Evolutionary conservation across 2,329 filamentous ascomycete genomes (phyloP), one percentile per base, ranked within the genome.

Genomic region (Ceratocystis eucalypticola): DNA sequence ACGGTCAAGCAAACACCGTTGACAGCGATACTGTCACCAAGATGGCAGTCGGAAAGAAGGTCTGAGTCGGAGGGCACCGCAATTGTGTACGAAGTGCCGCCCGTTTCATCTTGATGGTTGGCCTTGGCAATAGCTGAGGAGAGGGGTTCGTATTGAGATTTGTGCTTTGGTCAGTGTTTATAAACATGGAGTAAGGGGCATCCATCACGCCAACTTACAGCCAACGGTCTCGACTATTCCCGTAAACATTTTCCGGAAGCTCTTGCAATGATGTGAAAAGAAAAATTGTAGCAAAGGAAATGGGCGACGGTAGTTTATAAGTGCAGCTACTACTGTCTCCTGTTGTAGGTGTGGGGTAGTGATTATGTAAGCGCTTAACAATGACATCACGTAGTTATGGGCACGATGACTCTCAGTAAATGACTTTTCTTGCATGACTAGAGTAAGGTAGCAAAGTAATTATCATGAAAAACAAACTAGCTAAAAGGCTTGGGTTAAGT

Each of bases 1-100:
- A 97, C 88, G 12, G 94, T 99, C 64, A 99, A 84, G 76, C 94
- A 99, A 73, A 91, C 92, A 73, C 94, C 94, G 78, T 99, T 99
- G 75, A 99, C 84, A 74, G 87, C 85, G 75, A 99, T 97, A 74
- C 89, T 95, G 80, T 99, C 94, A 70, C 94, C 94, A 28, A 96
- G 80, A 71, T 91, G 86, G 70, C 84, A 88, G 76, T 96, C 94
- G 45, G 79, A 80, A 70, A 99, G 87, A 68, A 99, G 89, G n/a
- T 80, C 79, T 68, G 87, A 87, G 70, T 78, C 78, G 7, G 82
- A 78, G 12, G 80, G 79, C 70, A 92, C 81, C 70, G 84, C 82
- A 76, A 99, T 94, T 70, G 90, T 96, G 72, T 97, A 82, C 55
- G 91, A 94, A 64, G 92, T 96, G 72, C 94, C 93, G 74, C 89